Conservation (phyloP, 768 basidiomycete species). For the Coprinopsis cinerea region DNA sequence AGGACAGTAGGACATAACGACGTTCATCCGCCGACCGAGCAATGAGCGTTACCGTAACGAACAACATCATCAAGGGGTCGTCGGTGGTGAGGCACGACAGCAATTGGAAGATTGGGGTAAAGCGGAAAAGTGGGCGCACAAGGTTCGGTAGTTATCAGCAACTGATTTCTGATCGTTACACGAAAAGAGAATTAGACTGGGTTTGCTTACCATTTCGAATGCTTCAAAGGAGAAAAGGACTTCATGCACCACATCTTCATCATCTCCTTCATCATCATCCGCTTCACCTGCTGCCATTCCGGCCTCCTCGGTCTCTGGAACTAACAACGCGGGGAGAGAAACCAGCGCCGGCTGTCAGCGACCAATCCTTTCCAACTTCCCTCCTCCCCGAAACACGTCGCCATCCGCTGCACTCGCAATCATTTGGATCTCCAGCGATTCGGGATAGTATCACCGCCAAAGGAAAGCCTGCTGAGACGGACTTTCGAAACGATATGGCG, state of each 20-base stretch:
- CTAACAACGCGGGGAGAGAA: not conserved
- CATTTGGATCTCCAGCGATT: not conserved
- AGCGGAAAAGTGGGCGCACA: too few species aligned
- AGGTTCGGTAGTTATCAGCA: not conserved
- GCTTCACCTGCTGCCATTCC: conserved; percentile 41
- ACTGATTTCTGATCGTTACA: not conserved
- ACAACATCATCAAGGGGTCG: too few species aligned
- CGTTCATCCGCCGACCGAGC: too few species aligned
- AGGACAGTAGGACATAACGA: too few species aligned
- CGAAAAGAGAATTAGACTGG: not conserved
- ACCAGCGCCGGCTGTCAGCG: not conserved
- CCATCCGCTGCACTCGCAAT: too few species aligned
- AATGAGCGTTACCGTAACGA: too few species aligned
- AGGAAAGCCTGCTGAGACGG: too few species aligned
- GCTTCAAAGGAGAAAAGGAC: conserved; percentile 89
- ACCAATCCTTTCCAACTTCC: not conserved
- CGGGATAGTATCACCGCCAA: too few species aligned
- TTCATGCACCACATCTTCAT: conserved; percentile 67
- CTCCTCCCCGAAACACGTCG: too few species aligned
- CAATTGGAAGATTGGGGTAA: too few species aligned
- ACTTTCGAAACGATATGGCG: too few species aligned
- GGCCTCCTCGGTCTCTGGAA: conserved; percentile 41
- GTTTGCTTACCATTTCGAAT: conserved; percentile 75
- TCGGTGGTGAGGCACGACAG: too few species aligned
- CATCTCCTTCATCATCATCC: conserved; percentile 62